Conservation (phyloP, 2,329 filamentous ascomycete genomes). For the Xenoacremonium recifei region DNA sequence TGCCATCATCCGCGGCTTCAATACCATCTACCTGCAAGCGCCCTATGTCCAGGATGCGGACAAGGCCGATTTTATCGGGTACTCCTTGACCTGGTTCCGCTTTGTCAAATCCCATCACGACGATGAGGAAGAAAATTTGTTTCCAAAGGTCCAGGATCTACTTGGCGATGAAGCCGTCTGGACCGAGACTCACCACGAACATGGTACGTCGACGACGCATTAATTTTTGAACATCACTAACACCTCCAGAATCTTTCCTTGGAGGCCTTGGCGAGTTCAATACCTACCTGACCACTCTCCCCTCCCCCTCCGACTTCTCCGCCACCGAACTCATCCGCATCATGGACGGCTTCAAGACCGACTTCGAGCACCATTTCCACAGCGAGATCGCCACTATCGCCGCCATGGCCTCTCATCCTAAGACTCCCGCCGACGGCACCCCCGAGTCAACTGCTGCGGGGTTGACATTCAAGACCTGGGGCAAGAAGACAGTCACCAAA, state of each 20-base stretch:
- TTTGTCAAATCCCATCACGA: conserved; percentile 61
- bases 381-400: conserved; percentile 54
- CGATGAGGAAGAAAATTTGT: conserved; percentile 57
- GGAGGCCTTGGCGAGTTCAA: conserved; percentile 50
- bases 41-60: conserved; percentile 50
- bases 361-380: conserved; percentile 56
- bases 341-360: conserved; percentile 48
- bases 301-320: conserved; percentile 41
- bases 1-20: conserved; percentile 61
- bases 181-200: conserved; percentile 52
- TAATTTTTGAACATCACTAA: not conserved
- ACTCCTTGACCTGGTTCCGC: conserved; percentile 56
- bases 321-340: conserved; percentile 44
- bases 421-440: conserved; percentile 47
- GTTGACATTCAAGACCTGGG: conserved; percentile 57
- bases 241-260: conserved; percentile 44
- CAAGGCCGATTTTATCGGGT: conserved; percentile 56
- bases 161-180: conserved; percentile 50
- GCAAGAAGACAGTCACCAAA: conserved; percentile 62
- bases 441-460: conserved; percentile 44
- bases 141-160: conserved; percentile 53
- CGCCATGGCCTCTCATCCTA: conserved; percentile 46
- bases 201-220: conserved; percentile 38
- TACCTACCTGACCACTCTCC: conserved; percentile 47
- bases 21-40: conserved; percentile 61